Base-by-base conservation (phyloP, 805 yeast species). In the Sugiyamaella mastotermitis region DNA sequence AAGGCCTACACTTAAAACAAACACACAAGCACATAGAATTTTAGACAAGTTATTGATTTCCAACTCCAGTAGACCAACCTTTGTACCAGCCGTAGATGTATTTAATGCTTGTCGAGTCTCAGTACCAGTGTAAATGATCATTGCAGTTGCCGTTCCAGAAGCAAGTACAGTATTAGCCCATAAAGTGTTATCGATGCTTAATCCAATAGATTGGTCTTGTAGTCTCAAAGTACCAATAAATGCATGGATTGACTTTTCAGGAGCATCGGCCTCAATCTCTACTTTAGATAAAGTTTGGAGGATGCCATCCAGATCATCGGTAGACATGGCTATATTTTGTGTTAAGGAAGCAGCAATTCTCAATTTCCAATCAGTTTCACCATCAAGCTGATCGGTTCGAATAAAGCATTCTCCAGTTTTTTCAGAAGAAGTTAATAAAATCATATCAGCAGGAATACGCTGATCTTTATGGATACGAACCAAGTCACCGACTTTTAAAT, bases 81-180 rank as follows among this genome's bases (percentile, higher is more conserved):
- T 92, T 10, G 85, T 94, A 17, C 88, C 86, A 3, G 94, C 74
- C 43, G 71, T 71, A 1, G 95, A 80, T 1, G 97, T 90, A 61
- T 94, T 94, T 81, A 88, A 74, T 17, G 94, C 83, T 64, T 88
- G 97, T 47, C 98, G 77, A 0, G 98, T 94, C 53, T 92, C 97
- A 24, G 64, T 61, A 15, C 99, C 99, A 0, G 97, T 90, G 58
- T 87, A 92, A 2, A 87, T 69, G 11, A 92, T 76, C 50, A 90
- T 78, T 1, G 95, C 98, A 33, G 88, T 67, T 5, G 94, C 92
- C 3, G 85, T 74, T 10, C 97, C 97, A 0, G 95, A 83, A 0
- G 98, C 97, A 11, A 94, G 67, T 1, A 94, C 97, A 0, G 99
- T 92, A 57, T 92, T 92, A 10, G 97, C 97, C 99, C 99, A 92